phyloP scores from a whole-genome alignment of 2,329 filamentous ascomycete species.

The Fonsecaea erecta region DNA sequence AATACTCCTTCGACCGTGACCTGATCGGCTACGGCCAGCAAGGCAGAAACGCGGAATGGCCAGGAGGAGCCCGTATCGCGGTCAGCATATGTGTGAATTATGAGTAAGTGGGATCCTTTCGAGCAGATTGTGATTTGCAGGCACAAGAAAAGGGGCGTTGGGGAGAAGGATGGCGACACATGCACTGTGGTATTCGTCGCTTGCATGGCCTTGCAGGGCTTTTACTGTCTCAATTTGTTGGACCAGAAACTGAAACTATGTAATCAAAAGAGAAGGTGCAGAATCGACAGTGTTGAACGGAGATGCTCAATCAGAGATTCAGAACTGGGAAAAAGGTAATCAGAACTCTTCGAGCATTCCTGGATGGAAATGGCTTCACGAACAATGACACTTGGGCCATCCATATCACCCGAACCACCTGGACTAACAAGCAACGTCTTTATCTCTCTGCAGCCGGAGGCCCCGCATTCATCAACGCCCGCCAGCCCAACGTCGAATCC shows the following conservation, averaged over 20 bases:
- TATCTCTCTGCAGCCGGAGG: not conserved
- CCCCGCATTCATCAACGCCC: not conserved
- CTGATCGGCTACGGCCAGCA: not conserved
- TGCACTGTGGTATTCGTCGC: not conserved
- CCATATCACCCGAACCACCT: not conserved
- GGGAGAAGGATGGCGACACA: too few relatives aligned
- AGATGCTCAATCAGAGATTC: not conserved
- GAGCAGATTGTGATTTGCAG: not conserved
- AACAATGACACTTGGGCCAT: not conserved
- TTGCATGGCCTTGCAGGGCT: not conserved
- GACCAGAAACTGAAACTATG: not conserved
- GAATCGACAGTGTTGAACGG: not conserved
- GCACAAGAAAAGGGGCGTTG: not conserved
- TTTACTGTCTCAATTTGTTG: not conserved
- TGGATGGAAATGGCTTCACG: not conserved
- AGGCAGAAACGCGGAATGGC: not conserved
- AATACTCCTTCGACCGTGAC: not conserved
- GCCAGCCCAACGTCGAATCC: slow-evolving; percentile 1
- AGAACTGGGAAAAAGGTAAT: slow-evolving; percentile 2
- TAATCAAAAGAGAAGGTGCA: not conserved
- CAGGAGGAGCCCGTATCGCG: not conserved
- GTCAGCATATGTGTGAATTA: slow-evolving; percentile 1
- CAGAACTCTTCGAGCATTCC: not conserved
- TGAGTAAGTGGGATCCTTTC: not conserved
- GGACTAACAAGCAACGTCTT: not conserved